Percentiles rank a stretch among this genome's conserved stretches.
phyloP scores from a whole-genome alignment of 2,329 filamentous ascomycete species.

The Claviceps sp. region DNA sequence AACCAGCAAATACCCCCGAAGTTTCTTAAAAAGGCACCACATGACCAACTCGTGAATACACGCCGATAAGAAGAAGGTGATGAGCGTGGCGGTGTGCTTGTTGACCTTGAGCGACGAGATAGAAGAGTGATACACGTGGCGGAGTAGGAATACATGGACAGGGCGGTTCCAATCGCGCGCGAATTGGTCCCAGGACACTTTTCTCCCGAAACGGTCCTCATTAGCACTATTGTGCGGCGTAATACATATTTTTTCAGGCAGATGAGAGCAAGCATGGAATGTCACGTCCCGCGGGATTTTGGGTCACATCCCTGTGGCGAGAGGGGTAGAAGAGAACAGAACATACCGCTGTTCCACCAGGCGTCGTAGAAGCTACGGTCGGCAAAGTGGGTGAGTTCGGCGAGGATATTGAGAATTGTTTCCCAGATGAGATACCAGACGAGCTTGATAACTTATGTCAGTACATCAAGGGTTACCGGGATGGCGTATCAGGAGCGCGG shows the following conservation, averaged over 20 bases:
- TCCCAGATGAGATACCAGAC: slow-evolving; percentile 78
- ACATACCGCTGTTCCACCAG: slow-evolving; percentile 47
- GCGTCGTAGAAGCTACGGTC: slow-evolving; percentile 59
- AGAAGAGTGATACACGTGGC: slow-evolving; percentile 67
- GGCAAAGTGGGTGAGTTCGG: slow-evolving; percentile 63
- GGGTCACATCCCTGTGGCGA: neutral
- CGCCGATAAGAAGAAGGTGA: slow-evolving; percentile 61
- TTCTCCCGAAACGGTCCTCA: neutral
- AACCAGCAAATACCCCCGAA: slow-evolving; percentile 60
- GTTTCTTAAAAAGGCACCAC: slow-evolving; percentile 69
- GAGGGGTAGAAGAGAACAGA: slow-evolving; percentile 4
- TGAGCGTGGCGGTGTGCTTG: slow-evolving; percentile 57
- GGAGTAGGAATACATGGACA: slow-evolving; percentile 63
- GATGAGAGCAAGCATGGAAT: too few relatives aligned
- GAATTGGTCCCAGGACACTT: slow-evolving; percentile 60
- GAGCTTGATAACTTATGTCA: slow-evolving; percentile 20
- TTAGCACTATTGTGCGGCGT: too few relatives aligned
- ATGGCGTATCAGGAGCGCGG: too few relatives aligned
- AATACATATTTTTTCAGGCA: too few relatives aligned
- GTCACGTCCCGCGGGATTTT: neutral
- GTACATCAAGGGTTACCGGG: neutral
- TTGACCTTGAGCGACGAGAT: slow-evolving; percentile 61
- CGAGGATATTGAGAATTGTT: slow-evolving; percentile 59
- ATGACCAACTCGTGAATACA: slow-evolving; percentile 65
- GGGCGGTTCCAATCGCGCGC: slow-evolving; percentile 68